Evolutionary conservation across 2,329 filamentous ascomycete genomes (phyloP).

Genomic region (Xenosphaeropsis pyriputrescens): DNA sequence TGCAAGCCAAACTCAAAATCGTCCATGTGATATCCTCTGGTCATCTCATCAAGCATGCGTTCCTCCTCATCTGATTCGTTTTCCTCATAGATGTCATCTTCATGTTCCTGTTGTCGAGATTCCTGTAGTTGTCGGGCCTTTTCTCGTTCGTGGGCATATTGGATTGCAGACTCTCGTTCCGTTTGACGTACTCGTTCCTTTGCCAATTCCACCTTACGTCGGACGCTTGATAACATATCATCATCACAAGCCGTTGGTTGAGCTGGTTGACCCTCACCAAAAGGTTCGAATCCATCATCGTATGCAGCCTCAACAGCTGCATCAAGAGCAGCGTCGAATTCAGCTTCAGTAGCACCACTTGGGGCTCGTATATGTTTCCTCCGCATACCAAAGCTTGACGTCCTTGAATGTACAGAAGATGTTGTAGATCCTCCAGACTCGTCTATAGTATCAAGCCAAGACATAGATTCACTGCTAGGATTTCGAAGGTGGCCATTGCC

Average conservation of each 20-base stretch:
- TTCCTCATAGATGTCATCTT: slow-evolving; percentile 47
- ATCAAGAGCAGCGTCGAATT: slow-evolving; percentile 88
- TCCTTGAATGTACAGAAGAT: slow-evolving; percentile 69
- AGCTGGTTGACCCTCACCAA: slow-evolving; percentile 22
- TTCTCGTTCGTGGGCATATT: slow-evolving; percentile 45
- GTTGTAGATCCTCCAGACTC: slow-evolving; percentile 71
- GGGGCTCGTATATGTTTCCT: slow-evolving; percentile 54
- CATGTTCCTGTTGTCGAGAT: slow-evolving; percentile 13
- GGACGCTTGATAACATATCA: slow-evolving; percentile 35
- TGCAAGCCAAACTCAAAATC: slow-evolving; percentile 65
- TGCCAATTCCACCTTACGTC: slow-evolving; percentile 57
- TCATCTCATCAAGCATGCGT: slow-evolving; percentile 75
- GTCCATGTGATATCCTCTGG: slow-evolving; percentile 66
- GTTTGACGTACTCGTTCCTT: slow-evolving; percentile 63
- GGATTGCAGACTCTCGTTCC: slow-evolving; percentile 52
- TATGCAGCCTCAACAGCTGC: slow-evolving; percentile 94
- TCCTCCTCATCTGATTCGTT: slow-evolving; percentile 59
- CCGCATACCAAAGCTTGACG: slow-evolving; percentile 53
- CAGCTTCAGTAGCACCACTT: slow-evolving; percentile 67
- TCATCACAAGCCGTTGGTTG: slow-evolving; percentile 21
- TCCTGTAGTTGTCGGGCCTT: slow-evolving; percentile 23
- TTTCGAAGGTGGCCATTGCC: slow-evolving; percentile 33
- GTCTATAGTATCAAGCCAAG: slow-evolving; percentile 89
- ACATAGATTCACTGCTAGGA: slow-evolving; percentile 67
- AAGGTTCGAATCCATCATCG: slow-evolving; percentile 76